Conservation (phyloP, 2,329 filamentous ascomycete species). For the Aspergillus sp. region DNA sequence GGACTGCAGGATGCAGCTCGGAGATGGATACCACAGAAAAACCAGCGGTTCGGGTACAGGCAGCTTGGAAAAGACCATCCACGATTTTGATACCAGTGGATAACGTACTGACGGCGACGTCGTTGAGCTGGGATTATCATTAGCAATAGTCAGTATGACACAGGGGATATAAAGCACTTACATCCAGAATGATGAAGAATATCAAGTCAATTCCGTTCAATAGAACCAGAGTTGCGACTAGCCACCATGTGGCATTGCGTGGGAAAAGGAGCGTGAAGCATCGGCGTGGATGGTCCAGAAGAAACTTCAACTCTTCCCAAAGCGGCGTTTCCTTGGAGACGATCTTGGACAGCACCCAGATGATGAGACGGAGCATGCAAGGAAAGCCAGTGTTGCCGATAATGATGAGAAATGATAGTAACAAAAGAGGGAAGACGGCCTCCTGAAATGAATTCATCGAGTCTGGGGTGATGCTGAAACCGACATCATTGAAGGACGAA, state of each 20-base stretch:
- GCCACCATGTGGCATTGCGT: conserved; percentile 88
- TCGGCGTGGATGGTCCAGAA: conserved; percentile 90
- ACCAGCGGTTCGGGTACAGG: conserved; percentile 84
- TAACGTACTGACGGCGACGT: conserved; percentile 65
- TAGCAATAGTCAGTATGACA: neutral
- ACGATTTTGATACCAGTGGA: conserved; percentile 75
- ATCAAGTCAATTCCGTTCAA: conserved; percentile 84
- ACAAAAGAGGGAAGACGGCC: conserved; percentile 71
- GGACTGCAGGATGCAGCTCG: conserved; percentile 80
- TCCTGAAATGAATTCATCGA: conserved; percentile 88
- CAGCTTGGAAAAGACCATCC: conserved; percentile 85
- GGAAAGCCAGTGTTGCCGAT: conserved; percentile 96
- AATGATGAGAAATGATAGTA: conserved; percentile 83
- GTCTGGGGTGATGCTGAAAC: conserved; percentile 86
- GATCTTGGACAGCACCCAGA: conserved; percentile 74
- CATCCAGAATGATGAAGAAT: conserved; percentile 89
- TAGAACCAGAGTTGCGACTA: conserved; percentile 79
- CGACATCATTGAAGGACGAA: conserved; percentile 92
- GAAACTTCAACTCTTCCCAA: conserved; percentile 87
- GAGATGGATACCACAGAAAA: conserved; percentile 78
- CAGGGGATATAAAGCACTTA: neutral
- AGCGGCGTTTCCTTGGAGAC: conserved; percentile 66
- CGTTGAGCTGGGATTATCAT: conserved; percentile 53
- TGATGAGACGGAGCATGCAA: conserved; percentile 88
- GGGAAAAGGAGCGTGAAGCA: conserved; percentile 97